A percentile compares a stretch with the other conserved stretches of the same genome.
phyloP scores from a whole-genome alignment of 257 asterid genomes.

The Cruciata laevipes region DNA sequence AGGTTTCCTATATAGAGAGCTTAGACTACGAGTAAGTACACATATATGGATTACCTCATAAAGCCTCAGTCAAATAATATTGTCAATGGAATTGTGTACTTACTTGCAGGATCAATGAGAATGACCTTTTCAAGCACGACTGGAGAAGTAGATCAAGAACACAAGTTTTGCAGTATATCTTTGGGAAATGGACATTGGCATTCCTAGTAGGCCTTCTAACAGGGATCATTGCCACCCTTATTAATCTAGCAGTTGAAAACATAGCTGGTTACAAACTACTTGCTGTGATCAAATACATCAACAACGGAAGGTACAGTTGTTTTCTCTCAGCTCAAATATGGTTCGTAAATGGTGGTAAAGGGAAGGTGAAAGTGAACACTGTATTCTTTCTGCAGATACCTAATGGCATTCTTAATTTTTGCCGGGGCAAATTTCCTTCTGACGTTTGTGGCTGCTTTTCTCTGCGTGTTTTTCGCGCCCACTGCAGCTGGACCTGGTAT shows the following conservation, averaged over 20 bases:
- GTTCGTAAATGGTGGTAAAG: background rate
- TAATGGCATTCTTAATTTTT: slow-evolving; percentile 51
- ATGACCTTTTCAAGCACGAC: slow-evolving; percentile 91
- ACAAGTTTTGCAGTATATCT: slow-evolving; percentile 63
- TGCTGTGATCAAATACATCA: slow-evolving; percentile 45
- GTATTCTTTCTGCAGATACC: slow-evolving; percentile 49
- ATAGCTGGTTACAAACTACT: slow-evolving; percentile 81
- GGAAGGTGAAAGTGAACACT: slow-evolving; percentile 5
- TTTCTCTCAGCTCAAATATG: background rate
- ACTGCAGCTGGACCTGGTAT: slow-evolving; percentile 96
- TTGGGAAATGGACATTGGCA: slow-evolving; percentile 72
- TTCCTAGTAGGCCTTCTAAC: slow-evolving; percentile 83
- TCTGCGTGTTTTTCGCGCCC: slow-evolving; percentile 77
- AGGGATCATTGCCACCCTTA: slow-evolving; percentile 68
- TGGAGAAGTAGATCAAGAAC: slow-evolving; percentile 82
- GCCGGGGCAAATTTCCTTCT: slow-evolving; percentile 50
- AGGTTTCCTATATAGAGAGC: slow-evolving; percentile 83
- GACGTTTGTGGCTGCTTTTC: slow-evolving; percentile 57
- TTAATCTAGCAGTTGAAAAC: slow-evolving; percentile 80
- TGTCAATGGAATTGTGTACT: background rate
- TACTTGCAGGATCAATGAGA: slow-evolving; percentile 67
- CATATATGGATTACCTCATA: background rate
- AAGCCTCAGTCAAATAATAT: background rate
- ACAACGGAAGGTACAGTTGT: slow-evolving; percentile 43
- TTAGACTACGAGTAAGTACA: slow-evolving; percentile 83